Evolutionary conservation across 2,329 filamentous ascomycete species (phyloP), one percentile per base, ranked within the genome.

Genomic region (Aspergillus ochraceoroseus): DNA sequence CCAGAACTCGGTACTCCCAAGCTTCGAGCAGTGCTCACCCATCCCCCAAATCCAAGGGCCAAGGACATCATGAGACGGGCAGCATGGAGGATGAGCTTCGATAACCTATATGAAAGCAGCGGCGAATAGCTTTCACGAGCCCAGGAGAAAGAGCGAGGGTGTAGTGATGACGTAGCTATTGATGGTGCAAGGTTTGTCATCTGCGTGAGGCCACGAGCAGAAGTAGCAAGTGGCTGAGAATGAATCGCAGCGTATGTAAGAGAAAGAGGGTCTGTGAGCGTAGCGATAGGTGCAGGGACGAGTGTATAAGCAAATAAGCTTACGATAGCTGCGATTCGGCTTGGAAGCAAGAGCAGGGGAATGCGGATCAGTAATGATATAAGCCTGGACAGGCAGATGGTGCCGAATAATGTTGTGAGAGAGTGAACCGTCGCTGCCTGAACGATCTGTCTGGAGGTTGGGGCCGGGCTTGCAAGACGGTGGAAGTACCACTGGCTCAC

Each of bases 401-500:
- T 94, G 39, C 92, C 92, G 57, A 95, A 94, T 25, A 95, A 82
- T 2, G 87, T 90, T 11, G 87, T 89, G 9, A 79, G 72, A 2
- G 89, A 83, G 66, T 98, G 92, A 34, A 74, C 73, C 30, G 95
- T 71, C 9, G 89, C 90, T 5, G 89, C 90, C 46, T 79, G 73
- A 17, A 96, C 87, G 32, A 96, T 83, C 40, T 89, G 83, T 41
- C 76, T 74, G 1, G 87, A 89, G 0, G 86, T 81, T 2, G 88
- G 82, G 6, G 83, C 74, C 4, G 90, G 87, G 7, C 82, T 77
- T 3, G 82, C 80, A 54, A 94, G 85, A 48, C 92, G 87, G 65
- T 96, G 90, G 65, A 96, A 98, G 66, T 98, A 98, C 92, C 92
- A 98, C 65, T 98, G 92, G 27, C 87, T 94, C 15, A 96, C 90